Base-by-base conservation (phyloP, 2,329 filamentous ascomycete species). In the Microdochium trichocladiopsis region DNA sequence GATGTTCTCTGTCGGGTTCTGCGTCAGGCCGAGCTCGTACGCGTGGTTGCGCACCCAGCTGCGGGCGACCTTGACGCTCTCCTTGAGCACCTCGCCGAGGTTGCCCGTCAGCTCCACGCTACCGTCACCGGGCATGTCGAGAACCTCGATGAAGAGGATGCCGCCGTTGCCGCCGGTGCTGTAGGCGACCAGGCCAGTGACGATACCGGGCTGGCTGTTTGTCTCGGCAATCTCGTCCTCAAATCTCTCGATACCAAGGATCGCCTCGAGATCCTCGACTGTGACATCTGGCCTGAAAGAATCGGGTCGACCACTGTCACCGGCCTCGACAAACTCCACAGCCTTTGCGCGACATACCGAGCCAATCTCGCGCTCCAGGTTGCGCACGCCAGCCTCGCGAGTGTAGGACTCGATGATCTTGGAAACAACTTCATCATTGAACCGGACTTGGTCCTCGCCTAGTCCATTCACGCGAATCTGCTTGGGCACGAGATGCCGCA, bases 21-120 rank as follows among this genome's bases (percentile, higher is more conserved):
- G 77, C 3, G 90, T 91, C 41, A 99, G 76, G 10, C 91, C 91
- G 12, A 99, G 78, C 64, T 95, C 90, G 63, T 87, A 96, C 2
- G 93, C 92, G 67, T 99, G 93, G 3, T 90, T 89, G 70, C 96
- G 96, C 50, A 99, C 94, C 94, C 94, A 99, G 16, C 87, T 93
- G 31, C 97, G 78, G 11, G 94, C 94, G 21, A 99, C 94, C 69
- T 97, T 93, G 43, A 97, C 94, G 57, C 87, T 93, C 71, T 99
- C 94, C 71, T 97, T 97, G 54, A 99, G 83, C 25, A 99, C 94
- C 61, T 96, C 92, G 57, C 94, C 94, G 6, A 99, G 83, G 68
- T 95, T 97, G 56, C 94, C 94, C 1, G 94, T 99, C 24, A 99
- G 83, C 71, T 97, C 94, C 33, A 99, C 90, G 51, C 87, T 86